Conservation (phyloP, 2,329 filamentous ascomycete genomes). For the Ceratocystis harringtonii region DNA sequence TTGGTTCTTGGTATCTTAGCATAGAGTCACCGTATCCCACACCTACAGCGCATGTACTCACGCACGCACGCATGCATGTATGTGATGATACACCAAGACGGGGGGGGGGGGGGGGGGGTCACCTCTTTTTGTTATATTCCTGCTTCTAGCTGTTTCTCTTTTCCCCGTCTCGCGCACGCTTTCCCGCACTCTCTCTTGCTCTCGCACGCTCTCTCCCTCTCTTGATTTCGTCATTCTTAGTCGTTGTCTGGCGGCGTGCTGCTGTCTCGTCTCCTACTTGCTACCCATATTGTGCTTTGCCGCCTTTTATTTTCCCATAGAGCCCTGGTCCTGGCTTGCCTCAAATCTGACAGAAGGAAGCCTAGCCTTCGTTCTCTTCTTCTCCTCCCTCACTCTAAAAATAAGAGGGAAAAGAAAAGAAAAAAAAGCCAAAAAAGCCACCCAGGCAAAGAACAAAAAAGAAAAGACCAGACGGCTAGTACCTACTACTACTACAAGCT, state of each 20-base stretch:
- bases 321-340: constrained; percentile 1
- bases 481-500: neutral
- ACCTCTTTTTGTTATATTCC: neutral
- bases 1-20: neutral
- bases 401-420: neutral
- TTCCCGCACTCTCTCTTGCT: too few relatives aligned
- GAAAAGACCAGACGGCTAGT: neutral
- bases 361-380: neutral
- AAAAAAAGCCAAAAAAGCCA: neutral
- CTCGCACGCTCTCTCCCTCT: neutral
- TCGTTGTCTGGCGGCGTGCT: neutral
- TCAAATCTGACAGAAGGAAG: constrained; percentile 5
- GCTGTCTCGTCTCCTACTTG: too few relatives aligned
- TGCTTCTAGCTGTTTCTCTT: neutral
- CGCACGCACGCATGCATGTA: neutral
- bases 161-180: neutral
- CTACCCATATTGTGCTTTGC: too few relatives aligned
- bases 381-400: neutral
- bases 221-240: neutral
- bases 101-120: too few relatives aligned
- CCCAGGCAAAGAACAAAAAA: neutral
- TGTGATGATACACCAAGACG: neutral
- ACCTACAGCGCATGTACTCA: neutral
- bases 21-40: too few relatives aligned
- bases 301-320: neutral